These are phyloP conservation scores for Nakazawaea ambrosiae DNA, from an alignment of 805 yeast genomes.

Conservation along the genomic window DNA sequence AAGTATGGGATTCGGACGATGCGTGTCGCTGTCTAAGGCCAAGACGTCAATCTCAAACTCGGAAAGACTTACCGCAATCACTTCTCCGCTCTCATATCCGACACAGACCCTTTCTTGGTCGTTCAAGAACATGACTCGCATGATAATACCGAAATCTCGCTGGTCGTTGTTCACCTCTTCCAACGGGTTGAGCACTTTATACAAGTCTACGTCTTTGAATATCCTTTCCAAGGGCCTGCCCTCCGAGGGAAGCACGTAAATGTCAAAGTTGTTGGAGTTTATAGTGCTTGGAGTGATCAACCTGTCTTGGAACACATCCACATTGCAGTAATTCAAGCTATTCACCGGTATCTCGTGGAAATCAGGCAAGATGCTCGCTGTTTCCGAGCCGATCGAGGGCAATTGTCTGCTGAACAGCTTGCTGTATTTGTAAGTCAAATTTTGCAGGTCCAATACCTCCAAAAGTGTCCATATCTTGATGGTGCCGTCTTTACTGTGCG, in stretches of 20 bases:
- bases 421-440: constrained; percentile 14
- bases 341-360: constrained; percentile 54
- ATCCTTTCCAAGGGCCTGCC: constrained; percentile 19
- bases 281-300: constrained; percentile 57
- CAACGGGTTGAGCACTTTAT: constrained; percentile 15
- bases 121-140: constrained; percentile 43
- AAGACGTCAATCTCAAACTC: constrained; percentile 15
- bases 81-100: constrained; percentile 75
- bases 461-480: constrained; percentile 38
- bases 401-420: constrained; percentile 14
- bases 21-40: constrained; percentile 21
- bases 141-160: constrained; percentile 52
- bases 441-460: constrained; percentile 13
- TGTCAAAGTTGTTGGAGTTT: constrained; percentile 58
- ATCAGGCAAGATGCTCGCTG: constrained; percentile 20
- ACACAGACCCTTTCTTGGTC: constrained; percentile 28
- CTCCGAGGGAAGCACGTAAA: constrained; percentile 33
- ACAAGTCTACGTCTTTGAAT: constrained; percentile 25
- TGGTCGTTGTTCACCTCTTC: constrained; percentile 14
- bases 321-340: constrained; percentile 64
- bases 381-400: constrained; percentile 18
- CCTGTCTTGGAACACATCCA: constrained; percentile 29
- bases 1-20: constrained; percentile 50
- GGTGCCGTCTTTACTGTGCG: constrained; percentile 65
- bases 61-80: constrained; percentile 25